These are phyloP conservation scores for Nemania diffusa DNA, from an alignment of 2,329 filamentous ascomycete species.

Conservation along the genomic window DNA sequence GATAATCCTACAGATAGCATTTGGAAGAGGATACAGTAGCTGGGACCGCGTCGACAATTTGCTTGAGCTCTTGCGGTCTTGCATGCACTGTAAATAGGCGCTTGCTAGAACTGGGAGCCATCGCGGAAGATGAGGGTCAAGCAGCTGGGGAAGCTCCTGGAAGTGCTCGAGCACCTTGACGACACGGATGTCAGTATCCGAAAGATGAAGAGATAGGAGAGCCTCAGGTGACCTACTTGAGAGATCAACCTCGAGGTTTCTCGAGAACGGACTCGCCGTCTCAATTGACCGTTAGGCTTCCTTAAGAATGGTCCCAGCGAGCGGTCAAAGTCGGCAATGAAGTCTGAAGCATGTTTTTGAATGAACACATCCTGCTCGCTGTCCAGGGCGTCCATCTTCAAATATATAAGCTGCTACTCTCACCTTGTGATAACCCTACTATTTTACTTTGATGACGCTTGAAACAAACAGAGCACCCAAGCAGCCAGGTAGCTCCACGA, in stretches of 20 bases:
- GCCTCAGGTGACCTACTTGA: constrained; percentile 50
- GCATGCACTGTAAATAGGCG: constrained; percentile 77
- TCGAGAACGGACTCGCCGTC: constrained; percentile 60
- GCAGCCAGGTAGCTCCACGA: neutral
- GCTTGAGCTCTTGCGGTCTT: constrained; percentile 56
- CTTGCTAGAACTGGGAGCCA: constrained; percentile 80
- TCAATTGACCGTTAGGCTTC: constrained; percentile 61
- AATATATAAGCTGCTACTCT: neutral
- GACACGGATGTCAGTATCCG: constrained; percentile 39
- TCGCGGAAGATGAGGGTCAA: constrained; percentile 82
- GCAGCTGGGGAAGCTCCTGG: constrained; percentile 92
- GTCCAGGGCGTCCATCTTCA: constrained; percentile 68
- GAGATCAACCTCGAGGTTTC: constrained; percentile 62
- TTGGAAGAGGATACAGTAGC: constrained; percentile 66
- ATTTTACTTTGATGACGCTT: neutral
- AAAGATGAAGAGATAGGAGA: neutral
- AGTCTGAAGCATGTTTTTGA: constrained; percentile 67
- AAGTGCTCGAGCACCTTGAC: constrained; percentile 79
- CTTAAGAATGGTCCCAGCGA: constrained; percentile 64
- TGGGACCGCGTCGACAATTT: constrained; percentile 52
- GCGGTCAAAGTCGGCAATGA: constrained; percentile 67
- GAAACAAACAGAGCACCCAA: neutral
- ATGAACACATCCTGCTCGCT: constrained; percentile 71
- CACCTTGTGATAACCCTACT: neutral
- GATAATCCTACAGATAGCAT: constrained; percentile 80